Percentiles rank a stretch among this genome's conserved stretches.
Conservation (phyloP, 768 basidiomycete species). For the Lactarius hengduanensis region DNA sequence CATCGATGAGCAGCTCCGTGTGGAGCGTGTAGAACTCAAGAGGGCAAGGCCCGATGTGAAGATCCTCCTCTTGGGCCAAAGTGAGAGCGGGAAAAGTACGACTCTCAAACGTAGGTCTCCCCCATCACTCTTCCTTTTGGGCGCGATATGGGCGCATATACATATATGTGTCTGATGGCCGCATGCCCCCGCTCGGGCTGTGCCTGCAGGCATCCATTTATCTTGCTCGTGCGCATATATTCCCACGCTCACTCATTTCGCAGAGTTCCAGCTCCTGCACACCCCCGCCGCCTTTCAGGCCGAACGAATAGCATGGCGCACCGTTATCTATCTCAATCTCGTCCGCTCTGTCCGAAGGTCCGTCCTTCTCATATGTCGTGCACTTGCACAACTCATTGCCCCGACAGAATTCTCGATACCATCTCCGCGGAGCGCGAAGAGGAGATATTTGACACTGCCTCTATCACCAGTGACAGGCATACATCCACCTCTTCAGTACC, state of each 20-base stretch:
- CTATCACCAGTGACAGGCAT: conserved; percentile 51
- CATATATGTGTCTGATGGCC: neutral
- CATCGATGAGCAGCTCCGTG: conserved; percentile 76
- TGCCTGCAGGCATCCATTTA: neutral
- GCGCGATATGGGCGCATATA: neutral
- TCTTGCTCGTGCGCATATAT: neutral
- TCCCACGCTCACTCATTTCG: conserved; percentile 14
- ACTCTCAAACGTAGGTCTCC: conserved; percentile 80
- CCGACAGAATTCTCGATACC: conserved; percentile 65
- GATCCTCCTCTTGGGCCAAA: conserved; percentile 81
- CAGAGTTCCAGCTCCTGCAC: conserved; percentile 85
- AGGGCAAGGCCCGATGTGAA: conserved; percentile 64
- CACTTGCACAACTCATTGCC: conserved; percentile 1
- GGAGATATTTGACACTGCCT: conserved; percentile 50
- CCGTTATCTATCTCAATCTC: conserved; percentile 86
- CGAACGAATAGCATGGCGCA: conserved; percentile 82
- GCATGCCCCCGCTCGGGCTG: neutral
- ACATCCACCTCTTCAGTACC: conserved; percentile 35
- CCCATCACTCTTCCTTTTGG: neutral
- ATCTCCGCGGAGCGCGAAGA: conserved; percentile 63
- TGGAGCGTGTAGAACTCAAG: conserved; percentile 60
- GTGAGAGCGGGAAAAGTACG: conserved; percentile 87
- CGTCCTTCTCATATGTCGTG: conserved; percentile 30
- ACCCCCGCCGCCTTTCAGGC: conserved; percentile 72
- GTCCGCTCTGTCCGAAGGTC: conserved; percentile 78